Conservation (phyloP, 805 yeast species). For the Wickerhamomyces bovis region DNA sequence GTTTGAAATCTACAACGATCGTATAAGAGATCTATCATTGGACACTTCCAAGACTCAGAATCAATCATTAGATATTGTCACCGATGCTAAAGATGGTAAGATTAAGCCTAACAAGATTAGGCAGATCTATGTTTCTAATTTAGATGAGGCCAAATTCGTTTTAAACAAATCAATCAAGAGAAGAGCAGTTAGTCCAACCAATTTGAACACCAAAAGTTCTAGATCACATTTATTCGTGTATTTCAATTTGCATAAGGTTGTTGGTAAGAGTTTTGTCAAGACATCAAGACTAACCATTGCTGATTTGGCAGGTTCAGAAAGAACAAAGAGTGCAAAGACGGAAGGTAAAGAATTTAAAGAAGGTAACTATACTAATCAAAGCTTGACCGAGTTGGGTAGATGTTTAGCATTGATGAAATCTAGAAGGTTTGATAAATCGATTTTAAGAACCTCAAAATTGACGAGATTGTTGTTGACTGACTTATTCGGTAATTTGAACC, state of each 20-base stretch:
- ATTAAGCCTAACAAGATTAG: constrained; percentile 38
- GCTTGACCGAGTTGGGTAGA: constrained; percentile 45
- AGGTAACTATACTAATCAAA: constrained; percentile 42
- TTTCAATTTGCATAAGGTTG: constrained; percentile 31
- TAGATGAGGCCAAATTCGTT: constrained; percentile 31
- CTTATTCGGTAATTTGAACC: constrained; percentile 20
- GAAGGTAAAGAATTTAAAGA: constrained; percentile 40
- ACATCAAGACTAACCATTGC: constrained; percentile 40
- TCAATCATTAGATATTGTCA: constrained; percentile 34
- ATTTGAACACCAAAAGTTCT: constrained; percentile 37
- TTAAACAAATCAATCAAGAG: constrained; percentile 34
- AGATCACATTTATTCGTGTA: constrained; percentile 48
- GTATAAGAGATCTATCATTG: constrained; percentile 33
- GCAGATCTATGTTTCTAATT: constrained; percentile 32
- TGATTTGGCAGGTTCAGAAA: constrained; percentile 50
- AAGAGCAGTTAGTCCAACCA: constrained; percentile 38
- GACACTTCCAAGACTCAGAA: constrained; percentile 22
- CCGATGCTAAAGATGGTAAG: constrained; percentile 38
- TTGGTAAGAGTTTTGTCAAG: constrained; percentile 17
- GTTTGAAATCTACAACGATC: constrained; percentile 48
- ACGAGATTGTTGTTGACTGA: constrained; percentile 45
- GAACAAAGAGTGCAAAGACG: constrained; percentile 40
- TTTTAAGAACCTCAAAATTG: constrained; percentile 42
- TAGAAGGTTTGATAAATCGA: constrained; percentile 33
- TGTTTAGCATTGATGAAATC: constrained; percentile 37